Evolutionary conservation across 768 basidiomycete species (phyloP).

Genomic region (Gelatoporia subvermispora): DNA sequence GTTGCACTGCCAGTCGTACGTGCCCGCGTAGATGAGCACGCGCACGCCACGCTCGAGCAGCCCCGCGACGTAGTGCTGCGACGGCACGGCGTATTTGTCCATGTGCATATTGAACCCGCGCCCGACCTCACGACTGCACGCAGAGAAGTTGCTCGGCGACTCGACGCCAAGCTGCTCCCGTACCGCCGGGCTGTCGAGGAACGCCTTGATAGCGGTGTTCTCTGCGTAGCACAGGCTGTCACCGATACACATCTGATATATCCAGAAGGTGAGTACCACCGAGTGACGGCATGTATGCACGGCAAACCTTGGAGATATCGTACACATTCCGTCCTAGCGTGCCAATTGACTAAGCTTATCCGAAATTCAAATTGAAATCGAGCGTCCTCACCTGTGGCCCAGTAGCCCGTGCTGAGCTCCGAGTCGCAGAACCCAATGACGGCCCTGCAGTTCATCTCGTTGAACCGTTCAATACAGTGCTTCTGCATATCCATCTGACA

Average conservation of each 20-base stretch:
- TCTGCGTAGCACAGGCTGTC: conserved; percentile 36
- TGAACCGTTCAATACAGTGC: conserved; percentile 61
- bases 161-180: conserved; percentile 45
- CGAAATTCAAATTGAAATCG: neutral
- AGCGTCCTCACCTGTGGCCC: conserved; percentile 30
- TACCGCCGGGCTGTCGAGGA: conserved; percentile 41
- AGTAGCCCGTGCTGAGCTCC: conserved; percentile 43
- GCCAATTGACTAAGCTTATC: neutral
- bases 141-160: conserved; percentile 44
- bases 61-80: conserved; percentile 61
- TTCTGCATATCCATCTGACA: conserved; percentile 56
- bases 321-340: conserved; percentile 44
- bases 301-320: conserved; percentile 50
- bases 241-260: conserved; percentile 22
- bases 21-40: conserved; percentile 70
- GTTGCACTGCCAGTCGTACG: conserved; percentile 78
- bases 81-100: conserved; percentile 55
- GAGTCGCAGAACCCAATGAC: conserved; percentile 62
- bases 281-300: neutral
- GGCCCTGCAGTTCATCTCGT: conserved; percentile 62
- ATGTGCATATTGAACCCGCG: conserved; percentile 47
- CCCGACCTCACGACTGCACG: conserved; percentile 51
- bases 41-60: conserved; percentile 76
- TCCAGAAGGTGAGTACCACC: neutral
- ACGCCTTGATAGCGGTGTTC: conserved; percentile 35